Base-by-base conservation (phyloP, 2,329 filamentous ascomycete species). In the Hypoxylon sp. region DNA sequence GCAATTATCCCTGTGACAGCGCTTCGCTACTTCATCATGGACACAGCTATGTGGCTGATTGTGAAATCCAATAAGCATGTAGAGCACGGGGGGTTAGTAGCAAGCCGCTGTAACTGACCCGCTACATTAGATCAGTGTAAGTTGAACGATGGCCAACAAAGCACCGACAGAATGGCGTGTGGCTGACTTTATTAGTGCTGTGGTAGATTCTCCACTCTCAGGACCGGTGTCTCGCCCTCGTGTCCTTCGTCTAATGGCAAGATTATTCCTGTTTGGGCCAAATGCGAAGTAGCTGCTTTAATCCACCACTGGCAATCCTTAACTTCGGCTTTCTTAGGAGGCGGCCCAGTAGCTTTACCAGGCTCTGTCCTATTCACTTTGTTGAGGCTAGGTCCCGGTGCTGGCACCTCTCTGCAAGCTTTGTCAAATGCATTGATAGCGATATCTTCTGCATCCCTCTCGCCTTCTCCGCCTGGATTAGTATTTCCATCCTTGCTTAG, bases 301-400 rank as follows among this genome's bases (percentile, higher is more conserved):
- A 68, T 59, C 65, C 68, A 71, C 68, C 68, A 71, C 34, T 71
- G 68, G 28, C 68, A 71, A 34, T 71, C 68, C 48, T 60, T 68
- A 7, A 66, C 65, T 45, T 68, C 50, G 1, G 52, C 43, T 41
- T 38, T 68, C 59, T 58, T 70, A 1, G 32, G 57, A 41, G 59
- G 58, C 19, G 30, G 49, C 13, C 50, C 43, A 45, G 56, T 28
- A 2, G 45, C 19, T 5, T 38, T 57, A 19, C 30, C 25, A 11
- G 7, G 23, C 49, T 52, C 53, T 46, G 17, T 23, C 32, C 32
- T 59, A 30, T 52, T 52, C 14, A 72, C 67, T 46, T 63, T 70
- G 43, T 72, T 72, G 3, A 72, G 64, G 51, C 69, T 68, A 14
- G 69, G 67, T n/a, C 64, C 69, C 28, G 69, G 69, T 34, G 64